Evolutionary conservation across 495 filamentous ascomycete species (phyloP).

Genomic region (Neurospora tetraspora): DNA sequence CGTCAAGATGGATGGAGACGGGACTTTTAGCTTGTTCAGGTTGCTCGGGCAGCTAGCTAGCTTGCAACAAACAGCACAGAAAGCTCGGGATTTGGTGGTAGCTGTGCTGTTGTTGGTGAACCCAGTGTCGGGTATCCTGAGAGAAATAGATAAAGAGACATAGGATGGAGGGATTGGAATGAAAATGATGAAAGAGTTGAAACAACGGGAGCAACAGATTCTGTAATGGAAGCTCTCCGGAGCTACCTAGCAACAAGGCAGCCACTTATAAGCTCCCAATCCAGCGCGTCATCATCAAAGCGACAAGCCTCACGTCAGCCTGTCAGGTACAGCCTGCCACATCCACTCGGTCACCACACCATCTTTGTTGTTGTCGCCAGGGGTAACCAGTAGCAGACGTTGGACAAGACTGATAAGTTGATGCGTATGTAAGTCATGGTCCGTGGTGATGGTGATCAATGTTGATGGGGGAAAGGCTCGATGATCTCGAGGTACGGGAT

Average conservation of each 20-base stretch:
- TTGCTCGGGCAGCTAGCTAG: neutral
- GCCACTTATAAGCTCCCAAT: neutral
- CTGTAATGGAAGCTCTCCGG: neutral
- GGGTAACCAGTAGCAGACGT: neutral
- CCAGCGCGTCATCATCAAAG: neutral
- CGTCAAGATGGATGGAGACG: neutral
- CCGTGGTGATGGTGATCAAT: neutral
- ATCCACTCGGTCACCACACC: neutral
- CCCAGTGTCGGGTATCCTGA: no score
- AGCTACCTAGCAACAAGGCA: neutral
- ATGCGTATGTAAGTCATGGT: neutral
- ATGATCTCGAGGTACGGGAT: neutral
- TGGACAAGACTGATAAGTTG: neutral
- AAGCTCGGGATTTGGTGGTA: neutral
- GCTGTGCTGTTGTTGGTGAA: no score
- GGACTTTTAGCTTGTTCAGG: no score
- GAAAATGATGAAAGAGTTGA: neutral
- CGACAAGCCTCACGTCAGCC: neutral
- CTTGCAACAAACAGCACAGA: neutral
- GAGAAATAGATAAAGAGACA: neutral
- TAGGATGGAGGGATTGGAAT: neutral
- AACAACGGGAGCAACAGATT: neutral
- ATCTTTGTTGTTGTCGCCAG: neutral
- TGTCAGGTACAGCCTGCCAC: neutral
- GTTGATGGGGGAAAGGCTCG: neutral